Base-by-base conservation (phyloP, 192 early-diverging fungal genomes). In the Linnemannia elongata region DNA sequence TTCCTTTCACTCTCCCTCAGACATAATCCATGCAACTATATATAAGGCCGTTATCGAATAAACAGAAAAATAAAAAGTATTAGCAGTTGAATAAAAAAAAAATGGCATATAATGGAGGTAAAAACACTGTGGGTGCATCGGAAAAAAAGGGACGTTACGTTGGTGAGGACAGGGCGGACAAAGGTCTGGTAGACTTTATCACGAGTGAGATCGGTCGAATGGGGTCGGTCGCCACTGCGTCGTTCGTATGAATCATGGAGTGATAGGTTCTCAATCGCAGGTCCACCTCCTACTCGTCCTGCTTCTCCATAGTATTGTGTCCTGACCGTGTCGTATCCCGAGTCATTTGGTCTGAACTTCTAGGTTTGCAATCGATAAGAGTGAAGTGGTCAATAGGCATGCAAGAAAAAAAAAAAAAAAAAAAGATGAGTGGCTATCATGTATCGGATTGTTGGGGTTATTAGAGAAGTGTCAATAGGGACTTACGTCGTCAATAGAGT, bases 281-380 rank as follows among this genome's bases (percentile, higher is more conserved):
- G 27, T 13, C 60, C 27, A 15, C 60, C 60, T 30, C 60, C 60
- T 27, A 27, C 27, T 33, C 60, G 60, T 66, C 60, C 27, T 4
- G n/a, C 60, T 4, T 81, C 75, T 17, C 70, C 22, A 39, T 78
- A 77, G 39, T 69, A 55, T 30, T 69, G 77, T 12, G 69, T 69
- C 57, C 86, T 80, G 24, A 90, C 77, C 24, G 89, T 90, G 12
- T 89, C 89, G 69, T 84, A 90, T 35, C 82, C 88, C 8, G 88
- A 89, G 60, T 87, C 89, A 60, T 68, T 82, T 45, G 77, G 60
- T 24, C 44, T 76, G n/a, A 57, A 41, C 36, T 80, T 45, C 49
- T 77, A 72, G 30, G 71, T 20, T 20, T 38, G 47, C n/a, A 42
- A 66, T 73, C 8, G 12, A 20, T 52, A 5, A 17, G 17, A 3